phyloP scores from a whole-genome alignment of 768 basidiomycete species.

The Phanerodontia chrysosporium region DNA sequence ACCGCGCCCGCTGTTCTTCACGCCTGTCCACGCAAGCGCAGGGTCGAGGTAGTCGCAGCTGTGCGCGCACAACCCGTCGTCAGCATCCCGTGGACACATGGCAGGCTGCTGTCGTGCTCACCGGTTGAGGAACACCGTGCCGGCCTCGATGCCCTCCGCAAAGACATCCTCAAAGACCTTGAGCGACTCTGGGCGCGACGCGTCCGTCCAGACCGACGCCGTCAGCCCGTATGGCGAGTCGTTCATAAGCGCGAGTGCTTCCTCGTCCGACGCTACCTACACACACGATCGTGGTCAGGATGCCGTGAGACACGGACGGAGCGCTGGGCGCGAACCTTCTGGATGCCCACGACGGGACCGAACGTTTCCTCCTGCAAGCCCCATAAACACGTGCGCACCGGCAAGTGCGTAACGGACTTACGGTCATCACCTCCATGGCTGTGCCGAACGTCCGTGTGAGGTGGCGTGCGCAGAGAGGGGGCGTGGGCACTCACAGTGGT shows the following conservation, averaged over 20 bases:
- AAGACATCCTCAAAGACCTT: constrained; percentile 62
- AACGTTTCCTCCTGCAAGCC: constrained; percentile 74
- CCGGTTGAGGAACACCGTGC: constrained; percentile 93
- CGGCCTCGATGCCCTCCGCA: constrained; percentile 72
- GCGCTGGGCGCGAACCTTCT: constrained; percentile 55
- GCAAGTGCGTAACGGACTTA: constrained; percentile 23
- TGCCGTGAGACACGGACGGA: neutral
- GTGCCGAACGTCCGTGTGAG: constrained; percentile 25
- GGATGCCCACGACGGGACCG: constrained; percentile 90
- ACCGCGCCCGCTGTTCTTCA: constrained; percentile 90
- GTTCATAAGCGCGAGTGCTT: constrained; percentile 91
- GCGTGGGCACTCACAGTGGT: constrained; percentile 62
- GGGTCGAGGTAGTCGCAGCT: constrained; percentile 92
- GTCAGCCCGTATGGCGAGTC: constrained; percentile 95
- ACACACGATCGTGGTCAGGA: neutral
- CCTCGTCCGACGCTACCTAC: constrained; percentile 78
- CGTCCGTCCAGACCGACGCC: constrained; percentile 88
- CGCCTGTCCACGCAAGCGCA: constrained; percentile 90
- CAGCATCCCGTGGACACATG: too few relatives aligned
- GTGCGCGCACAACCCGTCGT: neutral
- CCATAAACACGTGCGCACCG: neutral
- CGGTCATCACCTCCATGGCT: constrained; percentile 95
- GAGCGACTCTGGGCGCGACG: constrained; percentile 56
- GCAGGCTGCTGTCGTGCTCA: constrained; percentile 29
- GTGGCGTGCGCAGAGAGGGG: constrained; percentile 10